Evolutionary conservation across 768 basidiomycete species (phyloP).

Genomic region (Russula virescens): DNA sequence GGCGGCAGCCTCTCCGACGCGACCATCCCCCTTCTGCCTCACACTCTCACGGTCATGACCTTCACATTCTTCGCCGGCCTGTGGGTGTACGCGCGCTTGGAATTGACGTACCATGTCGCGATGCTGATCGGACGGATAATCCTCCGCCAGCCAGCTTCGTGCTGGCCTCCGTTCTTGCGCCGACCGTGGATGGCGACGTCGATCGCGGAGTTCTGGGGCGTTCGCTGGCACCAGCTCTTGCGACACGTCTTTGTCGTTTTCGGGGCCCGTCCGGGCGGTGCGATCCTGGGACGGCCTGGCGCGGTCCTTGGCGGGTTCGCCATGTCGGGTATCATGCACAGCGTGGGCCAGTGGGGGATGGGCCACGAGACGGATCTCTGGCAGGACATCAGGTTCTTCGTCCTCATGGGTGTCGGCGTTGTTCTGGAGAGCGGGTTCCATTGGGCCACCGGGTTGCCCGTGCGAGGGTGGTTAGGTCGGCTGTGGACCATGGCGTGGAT

Average conservation of each 20-base stretch:
- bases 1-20: conserved; percentile 8
- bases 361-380: conserved; percentile 44
- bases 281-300: conserved; percentile 44
- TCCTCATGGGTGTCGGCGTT: conserved; percentile 50
- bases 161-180: conserved; percentile 34
- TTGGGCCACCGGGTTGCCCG: conserved; percentile 37
- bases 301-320: conserved; percentile 52
- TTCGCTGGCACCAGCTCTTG: conserved; percentile 36
- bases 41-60: neutral
- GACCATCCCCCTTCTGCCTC: neutral
- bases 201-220: conserved; percentile 35
- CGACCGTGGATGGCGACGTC: conserved; percentile 36
- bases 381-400: conserved; percentile 45
- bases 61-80: conserved; percentile 2
- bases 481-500: conserved; percentile 49
- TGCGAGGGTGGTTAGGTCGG: conserved; percentile 44
- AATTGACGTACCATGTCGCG: conserved; percentile 26
- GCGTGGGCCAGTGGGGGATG: no score
- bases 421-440: conserved; percentile 46
- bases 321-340: no score
- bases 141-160: conserved; percentile 28
- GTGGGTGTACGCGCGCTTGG: conserved; percentile 15
- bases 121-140: conserved; percentile 28
- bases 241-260: conserved; percentile 32
- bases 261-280: conserved; percentile 28